phyloP scores from a whole-genome alignment of 305 asterid species.

The Ruellia speciosa region DNA sequence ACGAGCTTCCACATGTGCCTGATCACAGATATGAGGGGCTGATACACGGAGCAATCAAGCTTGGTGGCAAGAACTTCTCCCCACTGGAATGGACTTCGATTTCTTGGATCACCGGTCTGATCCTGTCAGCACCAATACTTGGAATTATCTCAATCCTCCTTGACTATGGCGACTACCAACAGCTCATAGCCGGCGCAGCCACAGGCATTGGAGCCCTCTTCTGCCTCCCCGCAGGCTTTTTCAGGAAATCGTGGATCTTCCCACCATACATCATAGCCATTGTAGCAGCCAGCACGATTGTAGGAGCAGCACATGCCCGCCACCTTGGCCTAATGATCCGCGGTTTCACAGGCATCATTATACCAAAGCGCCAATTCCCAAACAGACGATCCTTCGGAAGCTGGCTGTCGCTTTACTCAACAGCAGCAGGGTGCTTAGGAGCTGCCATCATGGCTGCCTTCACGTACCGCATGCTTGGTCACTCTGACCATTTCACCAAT shows the following conservation, averaged over 20 bases:
- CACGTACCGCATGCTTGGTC: constrained; percentile 61
- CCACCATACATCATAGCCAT: constrained; percentile 63
- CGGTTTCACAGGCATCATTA: constrained; percentile 51
- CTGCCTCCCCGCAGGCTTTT: constrained; percentile 83
- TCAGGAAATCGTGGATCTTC: constrained; percentile 62
- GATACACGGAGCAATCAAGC: constrained; percentile 37
- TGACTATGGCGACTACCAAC: constrained; percentile 55
- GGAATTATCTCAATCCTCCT: constrained; percentile 54
- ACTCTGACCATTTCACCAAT: constrained; percentile 54
- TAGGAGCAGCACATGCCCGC: constrained; percentile 57
- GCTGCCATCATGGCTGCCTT: constrained; percentile 69
- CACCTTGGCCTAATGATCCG: constrained; percentile 68
- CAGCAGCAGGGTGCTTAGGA: constrained; percentile 68
- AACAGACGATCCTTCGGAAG: constrained; percentile 50
- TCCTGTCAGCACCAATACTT: constrained; percentile 66
- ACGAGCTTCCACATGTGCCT: not conserved
- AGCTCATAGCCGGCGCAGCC: constrained; percentile 57
- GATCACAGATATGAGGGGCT: constrained; percentile 54
- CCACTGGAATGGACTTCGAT: constrained; percentile 75
- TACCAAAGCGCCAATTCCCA: constrained; percentile 33
- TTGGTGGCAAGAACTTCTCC: constrained; percentile 42
- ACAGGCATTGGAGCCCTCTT: constrained; percentile 73
- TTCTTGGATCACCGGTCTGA: constrained; percentile 69
- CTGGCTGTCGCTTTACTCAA: constrained; percentile 63
- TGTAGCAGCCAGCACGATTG: constrained; percentile 60